phyloP scores from a whole-genome alignment of 2,329 filamentous ascomycete genomes.

The Massarina eburnea region DNA sequence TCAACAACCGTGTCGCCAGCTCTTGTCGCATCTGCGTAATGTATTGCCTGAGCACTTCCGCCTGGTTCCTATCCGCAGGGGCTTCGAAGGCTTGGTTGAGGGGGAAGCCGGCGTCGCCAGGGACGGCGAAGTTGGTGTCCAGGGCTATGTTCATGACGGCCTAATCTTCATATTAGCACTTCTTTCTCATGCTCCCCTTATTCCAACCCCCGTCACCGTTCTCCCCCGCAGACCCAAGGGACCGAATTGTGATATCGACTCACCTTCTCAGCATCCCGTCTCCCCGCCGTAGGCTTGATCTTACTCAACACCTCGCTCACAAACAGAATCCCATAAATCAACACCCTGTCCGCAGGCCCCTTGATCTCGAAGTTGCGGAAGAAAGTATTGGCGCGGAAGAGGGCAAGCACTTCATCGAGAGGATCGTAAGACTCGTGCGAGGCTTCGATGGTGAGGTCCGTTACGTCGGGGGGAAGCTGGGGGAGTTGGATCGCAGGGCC shows the following conservation, averaged over 20 bases:
- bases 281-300: conserved; percentile 73
- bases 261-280: conserved; percentile 68
- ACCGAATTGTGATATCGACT: too few relatives aligned
- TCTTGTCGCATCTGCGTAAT: conserved; percentile 92
- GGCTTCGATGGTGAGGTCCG: conserved; percentile 67
- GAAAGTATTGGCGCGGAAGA: conserved; percentile 98
- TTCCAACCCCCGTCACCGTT: neutral
- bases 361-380: conserved; percentile 99
- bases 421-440: conserved; percentile 94
- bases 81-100: conserved; percentile 96
- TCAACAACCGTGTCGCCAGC: conserved; percentile 77
- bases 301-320: conserved; percentile 87
- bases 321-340: conserved; percentile 96
- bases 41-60: conserved; percentile 85
- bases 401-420: conserved; percentile 85
- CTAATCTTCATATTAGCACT: conserved; percentile 43
- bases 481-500: conserved; percentile 90
- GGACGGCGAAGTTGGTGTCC: conserved; percentile 89
- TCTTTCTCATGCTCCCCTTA: neutral
- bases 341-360: conserved; percentile 86
- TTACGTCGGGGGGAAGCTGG: conserved; percentile 54
- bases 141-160: conserved; percentile 88
- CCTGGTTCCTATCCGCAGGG: conserved; percentile 82
- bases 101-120: conserved; percentile 89
- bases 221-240: conserved; percentile 31